phyloP scores from a whole-genome alignment of 768 basidiomycete genomes.

The Pulveroboletus sp. region DNA sequence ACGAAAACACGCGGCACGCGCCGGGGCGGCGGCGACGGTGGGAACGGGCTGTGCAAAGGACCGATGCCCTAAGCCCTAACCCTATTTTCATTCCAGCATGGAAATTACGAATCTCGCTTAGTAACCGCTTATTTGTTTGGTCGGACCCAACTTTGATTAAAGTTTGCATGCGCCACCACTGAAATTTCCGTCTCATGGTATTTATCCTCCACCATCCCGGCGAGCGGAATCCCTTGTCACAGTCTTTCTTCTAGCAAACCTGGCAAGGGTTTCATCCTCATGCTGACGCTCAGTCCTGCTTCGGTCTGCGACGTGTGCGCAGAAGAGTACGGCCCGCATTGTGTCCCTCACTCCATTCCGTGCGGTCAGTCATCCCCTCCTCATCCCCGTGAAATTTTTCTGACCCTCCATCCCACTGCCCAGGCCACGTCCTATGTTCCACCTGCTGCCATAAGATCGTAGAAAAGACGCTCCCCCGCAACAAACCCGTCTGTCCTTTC shows the following conservation, averaged over 20 bases:
- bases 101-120: no score
- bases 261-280: conserved; percentile 42
- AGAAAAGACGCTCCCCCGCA: conserved; percentile 72
- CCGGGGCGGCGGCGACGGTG: conserved; percentile 10
- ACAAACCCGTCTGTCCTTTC: conserved; percentile 76
- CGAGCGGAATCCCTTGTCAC: conserved; percentile 44
- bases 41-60: conserved; percentile 19
- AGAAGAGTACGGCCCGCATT: conserved; percentile 75
- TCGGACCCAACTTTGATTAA: conserved; percentile 24
- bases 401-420: neutral
- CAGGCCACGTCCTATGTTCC: conserved; percentile 79
- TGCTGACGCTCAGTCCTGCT: conserved; percentile 80
- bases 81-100: no score
- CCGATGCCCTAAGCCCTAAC: conserved; percentile 34
- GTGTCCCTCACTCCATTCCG: conserved; percentile 74
- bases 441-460: conserved; percentile 75
- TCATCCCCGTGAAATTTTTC: conserved; percentile 24
- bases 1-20: conserved; percentile 22
- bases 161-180: conserved; percentile 25
- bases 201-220: conserved; percentile 45
- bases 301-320: conserved; percentile 89
- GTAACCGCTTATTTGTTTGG: conserved; percentile 37
- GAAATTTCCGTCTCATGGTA: conserved; percentile 40
- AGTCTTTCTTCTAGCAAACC: conserved; percentile 37
- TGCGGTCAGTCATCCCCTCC: conserved; percentile 49